Evolutionary conservation across 129 eudicot species (phyloP).

Genomic region (Solidago caesia): DNA sequence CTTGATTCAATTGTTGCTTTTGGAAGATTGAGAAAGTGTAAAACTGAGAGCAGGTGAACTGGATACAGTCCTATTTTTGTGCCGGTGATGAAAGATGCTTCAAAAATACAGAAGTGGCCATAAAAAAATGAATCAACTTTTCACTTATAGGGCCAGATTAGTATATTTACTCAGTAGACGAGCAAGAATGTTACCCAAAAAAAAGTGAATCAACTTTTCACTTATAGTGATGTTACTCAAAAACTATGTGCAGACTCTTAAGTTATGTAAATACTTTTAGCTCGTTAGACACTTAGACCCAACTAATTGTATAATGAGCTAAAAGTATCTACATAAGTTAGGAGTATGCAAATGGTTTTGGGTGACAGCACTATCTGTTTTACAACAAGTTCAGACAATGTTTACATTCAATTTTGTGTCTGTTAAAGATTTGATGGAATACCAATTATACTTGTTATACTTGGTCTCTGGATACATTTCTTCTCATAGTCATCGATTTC

Average conservation of each 20-base stretch:
- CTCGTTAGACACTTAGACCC: neutral
- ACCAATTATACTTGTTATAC: no score
- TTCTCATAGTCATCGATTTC: neutral
- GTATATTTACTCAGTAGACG: slow-evolving; percentile 3
- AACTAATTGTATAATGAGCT: neutral
- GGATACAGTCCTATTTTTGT: neutral
- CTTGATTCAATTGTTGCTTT: neutral
- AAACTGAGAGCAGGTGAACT: neutral
- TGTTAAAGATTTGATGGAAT: no score
- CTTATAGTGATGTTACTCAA: neutral
- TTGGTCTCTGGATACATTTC: no score
- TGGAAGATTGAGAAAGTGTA: neutral
- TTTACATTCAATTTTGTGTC: no score
- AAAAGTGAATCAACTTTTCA: no score
- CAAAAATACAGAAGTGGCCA: neutral
- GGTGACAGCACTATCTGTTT: neutral
- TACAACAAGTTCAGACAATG: no score
- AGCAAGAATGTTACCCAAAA: neutral
- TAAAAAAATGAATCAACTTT: neutral
- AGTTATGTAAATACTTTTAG: neutral
- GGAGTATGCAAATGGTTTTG: neutral
- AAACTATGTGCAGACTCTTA: neutral
- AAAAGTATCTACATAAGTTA: neutral
- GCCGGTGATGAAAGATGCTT: slow-evolving; percentile 3
- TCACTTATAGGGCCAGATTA: slow-evolving; percentile 12